These are phyloP conservation scores for Thielaviopsis ethacetica DNA, from an alignment of 2,329 filamentous ascomycete genomes.

Conservation along the genomic window DNA sequence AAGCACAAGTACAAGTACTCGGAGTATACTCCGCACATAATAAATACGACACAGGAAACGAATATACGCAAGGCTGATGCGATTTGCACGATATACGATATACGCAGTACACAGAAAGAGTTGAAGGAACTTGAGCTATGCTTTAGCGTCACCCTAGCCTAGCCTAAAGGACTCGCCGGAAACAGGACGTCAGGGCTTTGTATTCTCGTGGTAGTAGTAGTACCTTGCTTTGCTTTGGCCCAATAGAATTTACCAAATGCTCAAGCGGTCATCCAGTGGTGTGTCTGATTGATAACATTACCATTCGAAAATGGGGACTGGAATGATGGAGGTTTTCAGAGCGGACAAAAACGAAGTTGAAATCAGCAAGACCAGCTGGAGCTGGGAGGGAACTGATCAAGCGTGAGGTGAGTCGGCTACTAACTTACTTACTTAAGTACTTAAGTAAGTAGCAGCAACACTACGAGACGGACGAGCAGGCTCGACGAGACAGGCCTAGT, in stretches of 20 bases:
- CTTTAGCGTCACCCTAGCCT: not conserved
- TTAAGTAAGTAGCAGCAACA: no score
- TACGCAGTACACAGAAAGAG: not conserved
- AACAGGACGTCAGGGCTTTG: not conserved
- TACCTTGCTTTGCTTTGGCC: not conserved
- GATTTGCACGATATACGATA: no score
- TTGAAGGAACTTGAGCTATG: not conserved
- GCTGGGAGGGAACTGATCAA: no score
- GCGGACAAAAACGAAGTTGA: no score
- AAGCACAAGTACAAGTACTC: no score
- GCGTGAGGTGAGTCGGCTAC: no score
- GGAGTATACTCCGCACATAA: no score
- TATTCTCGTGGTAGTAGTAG: no score
- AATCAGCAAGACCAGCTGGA: no score
- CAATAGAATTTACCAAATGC: not conserved
- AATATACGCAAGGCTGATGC: not conserved
- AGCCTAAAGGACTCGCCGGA: not conserved
- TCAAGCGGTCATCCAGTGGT: not conserved
- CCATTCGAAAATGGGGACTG: not conserved
- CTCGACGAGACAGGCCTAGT: not conserved
- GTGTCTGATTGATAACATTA: not conserved
- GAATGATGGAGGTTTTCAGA: no score
- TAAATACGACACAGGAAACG: not conserved
- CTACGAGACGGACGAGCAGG: no score
- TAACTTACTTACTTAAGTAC: no score